Evolutionary conservation across 495 filamentous ascomycete genomes (phyloP).

Genomic region (Podospora sp.): DNA sequence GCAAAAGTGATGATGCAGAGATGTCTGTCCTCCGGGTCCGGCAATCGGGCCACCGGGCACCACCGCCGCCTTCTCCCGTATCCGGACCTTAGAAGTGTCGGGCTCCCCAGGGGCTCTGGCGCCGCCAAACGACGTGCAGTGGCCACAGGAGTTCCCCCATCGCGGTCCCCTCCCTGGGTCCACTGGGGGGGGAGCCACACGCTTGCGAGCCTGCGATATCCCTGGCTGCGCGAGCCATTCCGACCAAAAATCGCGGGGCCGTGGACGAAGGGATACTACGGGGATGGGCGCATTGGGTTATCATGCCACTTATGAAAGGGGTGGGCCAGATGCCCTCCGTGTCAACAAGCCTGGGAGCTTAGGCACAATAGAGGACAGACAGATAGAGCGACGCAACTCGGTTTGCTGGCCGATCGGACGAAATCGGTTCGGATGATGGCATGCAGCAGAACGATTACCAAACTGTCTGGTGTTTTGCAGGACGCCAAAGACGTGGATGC

Average conservation of each 20-base stretch:
- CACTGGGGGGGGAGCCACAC: neutral
- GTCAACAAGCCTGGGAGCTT: neutral
- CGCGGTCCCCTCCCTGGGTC: conserved; percentile 1
- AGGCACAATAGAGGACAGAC: neutral
- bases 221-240: conserved; percentile 1
- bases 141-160: neutral
- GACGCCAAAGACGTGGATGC: neutral
- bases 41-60: neutral
- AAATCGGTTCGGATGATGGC: conserved; percentile 14
- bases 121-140: neutral
- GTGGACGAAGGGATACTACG: neutral
- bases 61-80: neutral
- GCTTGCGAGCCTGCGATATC: neutral
- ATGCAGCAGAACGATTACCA: conserved; percentile 9
- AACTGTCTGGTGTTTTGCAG: conserved; percentile 21
- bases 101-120: neutral
- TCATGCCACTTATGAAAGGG: neutral
- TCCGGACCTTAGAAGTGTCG: neutral
- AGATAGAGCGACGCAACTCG: neutral
- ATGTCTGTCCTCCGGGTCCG: neutral
- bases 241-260: neutral
- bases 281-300: neutral
- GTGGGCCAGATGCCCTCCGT: neutral
- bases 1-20: neutral
- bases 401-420: neutral